Evolutionary conservation across 768 basidiomycete species (phyloP), one percentile per base, ranked within the genome.

Genomic region (Suillus fuscotomentosus): DNA sequence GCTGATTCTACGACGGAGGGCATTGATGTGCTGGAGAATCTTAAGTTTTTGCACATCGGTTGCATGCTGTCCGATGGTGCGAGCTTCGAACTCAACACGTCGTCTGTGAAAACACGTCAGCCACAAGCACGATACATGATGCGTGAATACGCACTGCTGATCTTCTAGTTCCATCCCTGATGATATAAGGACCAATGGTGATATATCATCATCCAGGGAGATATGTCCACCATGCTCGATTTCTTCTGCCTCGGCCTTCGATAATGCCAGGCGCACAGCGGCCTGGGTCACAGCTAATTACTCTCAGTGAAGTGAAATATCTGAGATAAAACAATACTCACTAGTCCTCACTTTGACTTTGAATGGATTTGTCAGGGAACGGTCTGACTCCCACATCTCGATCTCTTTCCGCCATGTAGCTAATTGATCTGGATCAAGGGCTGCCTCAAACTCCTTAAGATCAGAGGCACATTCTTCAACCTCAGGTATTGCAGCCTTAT

Each of bases 91-190:
- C 38, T 34, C 54, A 56, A 56, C 34, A 56, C 27, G 3, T 34
- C 14, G 6, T 14, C 54, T 56, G n/a, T 31, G 5, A 17, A 39
- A 13, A n/a, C n/a, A 10, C 4, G 1, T 34, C 17, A 39, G 31
- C 31, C 9, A 17, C n/a, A 24, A 31, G 17, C 9, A 24, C 17
- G 10, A 34, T 10, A 56, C 0, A 1, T 34, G 24, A 56, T 34
- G 17, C 11, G 8, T 42, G 42, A 43, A 60, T 36, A 72, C 76
- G 22, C 63, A 79, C 77, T 79, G 76, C 38, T 65, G 67, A 14
- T 77, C 74, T 62, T 81, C 76, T 10, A 80, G 36, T 36, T 79
- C 74, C 2, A 79, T 55, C 6, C 74, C 78, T 39, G 69, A 68
- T 0, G 63, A 65, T 47, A 79, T 69, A 15, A 80, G 66, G 27